Percentiles rank a stretch among this genome's conserved stretches.
Conservation (phyloP, 306 rosid species). For the Glycine soja region DNA sequence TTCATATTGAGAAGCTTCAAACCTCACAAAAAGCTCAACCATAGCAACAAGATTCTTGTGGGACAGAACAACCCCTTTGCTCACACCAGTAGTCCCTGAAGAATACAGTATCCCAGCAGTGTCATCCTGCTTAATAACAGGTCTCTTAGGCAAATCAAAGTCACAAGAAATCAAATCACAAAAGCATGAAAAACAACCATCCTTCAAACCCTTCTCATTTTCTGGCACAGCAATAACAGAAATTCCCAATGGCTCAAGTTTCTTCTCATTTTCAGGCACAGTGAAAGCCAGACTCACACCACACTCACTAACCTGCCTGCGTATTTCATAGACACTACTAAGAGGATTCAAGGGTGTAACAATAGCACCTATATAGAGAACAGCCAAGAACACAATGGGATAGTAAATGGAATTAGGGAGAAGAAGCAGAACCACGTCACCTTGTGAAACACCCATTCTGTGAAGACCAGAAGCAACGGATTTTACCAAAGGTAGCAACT, state of each 20-base stretch:
- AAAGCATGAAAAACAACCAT: slow-evolving; percentile 50
- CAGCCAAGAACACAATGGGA: slow-evolving; percentile 66
- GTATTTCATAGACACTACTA: slow-evolving; percentile 65
- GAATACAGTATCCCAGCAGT: slow-evolving; percentile 80
- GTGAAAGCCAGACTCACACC: slow-evolving; percentile 64
- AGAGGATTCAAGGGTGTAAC: slow-evolving; percentile 77
- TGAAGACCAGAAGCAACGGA: slow-evolving; percentile 77
- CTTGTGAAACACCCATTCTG: slow-evolving; percentile 66
- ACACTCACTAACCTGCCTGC: slow-evolving; percentile 58
- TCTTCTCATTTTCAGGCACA: slow-evolving; percentile 47
- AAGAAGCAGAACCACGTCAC: slow-evolving; percentile 70
- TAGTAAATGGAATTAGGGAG: slow-evolving; percentile 80
- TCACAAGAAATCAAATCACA: slow-evolving; percentile 51
- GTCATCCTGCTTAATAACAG: slow-evolving; percentile 75
- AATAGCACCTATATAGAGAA: slow-evolving; percentile 69
- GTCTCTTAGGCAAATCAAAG: slow-evolving; percentile 53
- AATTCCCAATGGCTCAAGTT: slow-evolving; percentile 59
- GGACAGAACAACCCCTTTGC: slow-evolving; percentile 82
- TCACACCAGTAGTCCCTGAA: slow-evolving; percentile 83
- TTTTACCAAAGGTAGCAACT: slow-evolving; percentile 62
- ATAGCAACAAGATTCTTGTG: slow-evolving; percentile 70
- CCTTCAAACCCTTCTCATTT: slow-evolving; percentile 45
- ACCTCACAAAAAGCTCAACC: slow-evolving; percentile 71
- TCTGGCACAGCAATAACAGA: slow-evolving; percentile 67
- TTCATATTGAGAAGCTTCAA: slow-evolving; percentile 82